Evolutionary conservation across 2,329 filamentous ascomycete genomes (phyloP), one percentile per base, ranked within the genome.

Genomic region (Colletotrichum shisoi): DNA sequence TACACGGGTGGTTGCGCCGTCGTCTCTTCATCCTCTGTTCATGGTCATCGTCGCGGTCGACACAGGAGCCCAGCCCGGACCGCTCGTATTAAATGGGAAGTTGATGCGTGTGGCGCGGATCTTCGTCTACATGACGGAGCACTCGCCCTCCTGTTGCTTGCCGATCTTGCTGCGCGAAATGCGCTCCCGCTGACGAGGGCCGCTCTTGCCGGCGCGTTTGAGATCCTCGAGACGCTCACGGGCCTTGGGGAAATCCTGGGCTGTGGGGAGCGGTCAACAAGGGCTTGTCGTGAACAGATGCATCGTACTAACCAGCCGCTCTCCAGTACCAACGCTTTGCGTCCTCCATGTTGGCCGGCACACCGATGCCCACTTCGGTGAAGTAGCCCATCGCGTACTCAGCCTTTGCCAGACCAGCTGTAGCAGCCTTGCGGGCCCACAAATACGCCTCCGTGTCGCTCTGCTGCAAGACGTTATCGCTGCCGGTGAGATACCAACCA

Each of bases 301-400:
- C 15, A 24, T 21, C 15, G 66, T 67, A 89, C 93, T 88, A 84
- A 97, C 94, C 91, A 76, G 95, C 95, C 79, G 95, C 94, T 77
- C 94, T 86, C 86, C 94, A 97, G 80, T 99, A 99, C 95, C 95
- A 99, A 73, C 93, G 87, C 84, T 96, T 97, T 24, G 94, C 95
- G 79, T 98, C 95, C 74, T 99, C 95, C 72, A 97, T 74, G 76
- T 94, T 96, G 9, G 91, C 88, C 17, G 90, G 84, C 70, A 92
- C 89, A 37, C 95, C 95, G 72, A 99, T 98, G 13, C 95, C 95
- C 56, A 95, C 90, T 79, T 99, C 95, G 0, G 92, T 96, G 75
- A 96, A 97, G 79, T 98, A 97, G 0, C 95, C 95, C 91, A 99
- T 97, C 0, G 94, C 95, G 79, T 97, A 98, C 80, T 98, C 92